Evolutionary conservation across 1,284 basidiomycete genomes (phyloP), one percentile per base, ranked within the genome.

Genomic region (Irpex sp.): DNA sequence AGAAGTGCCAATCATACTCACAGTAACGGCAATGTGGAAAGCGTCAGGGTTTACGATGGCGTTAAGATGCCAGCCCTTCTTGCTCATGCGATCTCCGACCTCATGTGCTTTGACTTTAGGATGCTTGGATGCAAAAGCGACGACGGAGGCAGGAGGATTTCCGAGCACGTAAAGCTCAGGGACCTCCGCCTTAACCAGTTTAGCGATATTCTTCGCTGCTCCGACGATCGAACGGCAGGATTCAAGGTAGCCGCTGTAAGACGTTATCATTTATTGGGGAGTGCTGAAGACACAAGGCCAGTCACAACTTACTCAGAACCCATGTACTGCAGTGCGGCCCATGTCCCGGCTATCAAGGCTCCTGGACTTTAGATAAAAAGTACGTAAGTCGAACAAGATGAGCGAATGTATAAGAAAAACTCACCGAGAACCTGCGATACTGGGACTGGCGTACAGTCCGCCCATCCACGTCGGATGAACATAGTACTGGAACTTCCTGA

Each of bases 241-340:
- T 63, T 87, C 81, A n/a, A 93, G 84, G 78, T 99, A 99, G 13
- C 97, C 97, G 37, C 92, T 94, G 71, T 11, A 55, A 13, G 44
- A 52, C 5, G 9, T 19, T 37, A 26, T 37, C 49, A 40, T 61
- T 62, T 26, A 26, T 44, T 44, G 8, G 8, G 40, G 34, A 62
- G 49, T 6, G 21, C 26, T 62, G 49, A 63, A 57, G 37, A 37
- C 59, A 8, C 36, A 48, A 21, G 9, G 47, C n/a, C 37, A n/a
- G n/a, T 61, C 52, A 62, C 57, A 60, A 71, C 88, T 66, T 73
- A 94, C 87, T 91, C 84, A 64, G 89, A 82, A 34, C 97, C 97
- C 79, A 97, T 89, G 74, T 93, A 88, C 72, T 97, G 92, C 88
- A 98, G 89, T 1, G 94, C 94, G 3, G 97, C 95, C 96, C 96